Percentiles rank a stretch among this genome's conserved stretches.
Evolutionary conservation across 2,329 filamentous ascomycete genomes (phyloP).

Genomic region (Clarireedia sp.): DNA sequence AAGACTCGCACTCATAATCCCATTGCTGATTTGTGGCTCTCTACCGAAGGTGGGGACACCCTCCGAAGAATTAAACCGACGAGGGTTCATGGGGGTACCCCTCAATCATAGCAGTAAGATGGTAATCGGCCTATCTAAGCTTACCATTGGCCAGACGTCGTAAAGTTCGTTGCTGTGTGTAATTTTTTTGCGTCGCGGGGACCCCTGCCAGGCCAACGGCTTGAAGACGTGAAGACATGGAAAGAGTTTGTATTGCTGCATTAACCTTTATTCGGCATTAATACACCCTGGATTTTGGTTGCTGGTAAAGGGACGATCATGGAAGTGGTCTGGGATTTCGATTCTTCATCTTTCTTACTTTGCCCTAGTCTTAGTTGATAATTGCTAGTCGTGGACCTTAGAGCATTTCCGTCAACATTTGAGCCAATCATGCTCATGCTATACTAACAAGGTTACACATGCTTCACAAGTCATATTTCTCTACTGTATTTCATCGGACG

Average conservation of each 20-base stretch:
- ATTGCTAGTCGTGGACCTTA: not conserved
- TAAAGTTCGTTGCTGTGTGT: conserved; percentile 8
- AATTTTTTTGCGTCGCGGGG: conserved; percentile 6
- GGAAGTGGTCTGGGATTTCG: no score
- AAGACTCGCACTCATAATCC: not conserved
- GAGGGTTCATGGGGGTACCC: conserved; percentile 2
- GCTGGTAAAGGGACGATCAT: no score
- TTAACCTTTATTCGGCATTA: no score
- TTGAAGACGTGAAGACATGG: no score
- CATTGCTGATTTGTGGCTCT: not conserved
- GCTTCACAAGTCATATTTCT: not conserved
- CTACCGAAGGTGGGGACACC: conserved; percentile 5
- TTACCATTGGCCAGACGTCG: conserved; percentile 1
- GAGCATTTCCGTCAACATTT: not conserved
- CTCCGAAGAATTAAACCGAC: not conserved
- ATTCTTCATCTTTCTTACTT: no score
- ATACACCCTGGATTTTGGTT: no score
- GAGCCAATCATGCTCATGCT: not conserved
- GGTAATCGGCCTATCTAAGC: conserved; percentile 5
- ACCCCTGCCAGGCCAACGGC: not conserved
- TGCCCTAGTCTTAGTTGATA: no score
- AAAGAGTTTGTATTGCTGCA: no score
- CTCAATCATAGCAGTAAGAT: conserved; percentile 5
- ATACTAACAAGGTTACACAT: not conserved
- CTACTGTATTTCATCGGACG: no score